Conservation (phyloP, 371 early-diverging fungal species). For the Actinomortierella ambigua region DNA sequence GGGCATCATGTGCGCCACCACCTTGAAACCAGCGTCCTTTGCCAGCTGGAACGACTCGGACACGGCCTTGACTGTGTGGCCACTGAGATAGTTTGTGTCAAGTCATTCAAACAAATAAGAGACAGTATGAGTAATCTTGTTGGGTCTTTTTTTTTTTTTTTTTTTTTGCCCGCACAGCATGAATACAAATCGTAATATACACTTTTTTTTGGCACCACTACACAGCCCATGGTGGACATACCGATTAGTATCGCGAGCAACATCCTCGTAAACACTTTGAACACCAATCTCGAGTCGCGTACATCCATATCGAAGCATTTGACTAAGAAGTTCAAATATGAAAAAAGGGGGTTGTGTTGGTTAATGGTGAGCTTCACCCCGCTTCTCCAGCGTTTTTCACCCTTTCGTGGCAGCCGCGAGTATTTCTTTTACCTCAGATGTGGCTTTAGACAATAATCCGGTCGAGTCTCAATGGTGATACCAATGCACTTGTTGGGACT, state of each 20-base stretch:
- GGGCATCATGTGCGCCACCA: conserved; percentile 99
- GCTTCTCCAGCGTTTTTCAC: too few species aligned
- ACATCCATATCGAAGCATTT: conserved; percentile 99
- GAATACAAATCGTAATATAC: too few species aligned
- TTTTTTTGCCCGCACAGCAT: too few species aligned
- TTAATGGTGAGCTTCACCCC: neutral
- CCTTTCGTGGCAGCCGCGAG: neutral
- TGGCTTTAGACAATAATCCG: conserved; percentile 98
- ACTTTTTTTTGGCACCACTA: too few species aligned
- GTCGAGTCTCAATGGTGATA: conserved; percentile 99
- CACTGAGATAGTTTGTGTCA: conserved; percentile 64
- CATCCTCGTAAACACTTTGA: conserved; percentile 99
- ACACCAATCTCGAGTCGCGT: conserved; percentile 99
- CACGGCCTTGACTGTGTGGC: conserved; percentile 99
- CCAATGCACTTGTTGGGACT: conserved; percentile 98
- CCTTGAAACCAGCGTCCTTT: conserved; percentile 99
- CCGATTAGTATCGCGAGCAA: conserved; percentile 99
- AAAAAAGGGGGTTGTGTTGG: neutral
- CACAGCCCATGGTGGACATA: conserved; percentile 14
- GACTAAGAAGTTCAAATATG: conserved; percentile 54
- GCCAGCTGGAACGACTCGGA: conserved; percentile 97
- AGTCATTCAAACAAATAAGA: too few species aligned
- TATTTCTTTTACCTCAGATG: conserved; percentile 71
- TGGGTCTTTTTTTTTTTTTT: too few species aligned
- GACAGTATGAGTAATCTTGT: too few species aligned